phyloP scores from a whole-genome alignment of 352 stramenopile species.

The Aphanomyces astaci region DNA sequence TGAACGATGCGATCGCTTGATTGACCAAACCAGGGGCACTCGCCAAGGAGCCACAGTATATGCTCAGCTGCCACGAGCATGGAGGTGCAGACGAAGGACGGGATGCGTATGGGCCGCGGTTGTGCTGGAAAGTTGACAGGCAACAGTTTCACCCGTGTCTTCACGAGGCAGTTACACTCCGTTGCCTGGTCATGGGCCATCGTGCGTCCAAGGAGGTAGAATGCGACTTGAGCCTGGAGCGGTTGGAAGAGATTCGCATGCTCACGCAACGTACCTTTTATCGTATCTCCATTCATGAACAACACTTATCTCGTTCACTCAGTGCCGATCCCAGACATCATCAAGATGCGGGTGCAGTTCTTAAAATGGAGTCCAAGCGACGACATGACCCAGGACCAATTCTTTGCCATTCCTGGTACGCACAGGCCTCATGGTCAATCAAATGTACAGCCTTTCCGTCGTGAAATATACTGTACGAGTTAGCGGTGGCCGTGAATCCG shows the following conservation, averaged over 20 bases:
- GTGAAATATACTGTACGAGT: not conserved
- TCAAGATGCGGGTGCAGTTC: not conserved
- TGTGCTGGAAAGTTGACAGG: too few species aligned
- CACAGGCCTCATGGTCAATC: not conserved
- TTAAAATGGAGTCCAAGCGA: conserved; percentile 1
- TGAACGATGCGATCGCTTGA: too few species aligned
- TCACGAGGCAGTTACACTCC: too few species aligned
- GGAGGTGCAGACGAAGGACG: too few species aligned
- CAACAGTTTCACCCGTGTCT: too few species aligned
- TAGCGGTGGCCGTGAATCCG: conserved; percentile 18
- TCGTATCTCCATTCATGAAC: not conserved
- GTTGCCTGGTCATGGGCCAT: too few species aligned
- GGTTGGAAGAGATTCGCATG: conserved; percentile 20
- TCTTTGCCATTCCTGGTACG: conserved; percentile 20
- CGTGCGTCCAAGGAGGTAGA: conserved; percentile 1
- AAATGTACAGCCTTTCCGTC: not conserved
- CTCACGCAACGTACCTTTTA: conserved; percentile 6
- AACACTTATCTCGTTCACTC: not conserved
- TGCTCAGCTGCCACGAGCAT: too few species aligned
- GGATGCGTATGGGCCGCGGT: too few species aligned
- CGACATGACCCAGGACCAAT: conserved; percentile 15
- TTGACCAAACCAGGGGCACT: too few species aligned
- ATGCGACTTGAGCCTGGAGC: conserved; percentile 14
- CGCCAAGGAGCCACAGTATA: too few species aligned
- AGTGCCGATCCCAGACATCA: conserved; percentile 17